Conservation (phyloP, 2,329 filamentous ascomycete genomes). For the Aspergillus pseudoglaucus region DNA sequence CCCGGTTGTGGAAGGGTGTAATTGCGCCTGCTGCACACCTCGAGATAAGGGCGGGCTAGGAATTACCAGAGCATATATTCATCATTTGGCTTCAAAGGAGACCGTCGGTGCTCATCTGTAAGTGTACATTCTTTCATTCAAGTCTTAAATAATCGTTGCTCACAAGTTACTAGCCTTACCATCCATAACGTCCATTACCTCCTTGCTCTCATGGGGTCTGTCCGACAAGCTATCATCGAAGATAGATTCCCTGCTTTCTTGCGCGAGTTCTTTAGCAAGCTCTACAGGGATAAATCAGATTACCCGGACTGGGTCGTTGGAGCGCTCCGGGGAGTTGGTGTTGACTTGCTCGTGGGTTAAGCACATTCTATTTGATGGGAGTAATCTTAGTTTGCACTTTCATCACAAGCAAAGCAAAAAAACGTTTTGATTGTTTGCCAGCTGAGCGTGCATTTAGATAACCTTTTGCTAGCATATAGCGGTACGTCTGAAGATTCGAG, state of each 20-base stretch:
- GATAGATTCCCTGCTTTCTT: slow-evolving; percentile 76
- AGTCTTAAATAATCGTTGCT: no score
- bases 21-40: slow-evolving; percentile 68
- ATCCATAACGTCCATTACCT: slow-evolving; percentile 97
- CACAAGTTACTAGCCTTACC: slow-evolving; percentile 56
- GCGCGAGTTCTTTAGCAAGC: slow-evolving; percentile 65
- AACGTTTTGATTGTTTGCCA: background rate
- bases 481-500: no score
- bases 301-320: slow-evolving; percentile 81
- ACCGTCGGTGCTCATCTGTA: slow-evolving; percentile 75
- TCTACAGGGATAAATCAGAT: slow-evolving; percentile 60
- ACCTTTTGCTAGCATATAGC: no score
- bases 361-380: slow-evolving; percentile 20
- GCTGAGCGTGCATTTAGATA: background rate
- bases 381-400: no score
- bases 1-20: slow-evolving; percentile 76
- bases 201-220: slow-evolving; percentile 70
- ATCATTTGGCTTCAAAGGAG: slow-evolving; percentile 90
- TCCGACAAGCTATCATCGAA: slow-evolving; percentile 70
- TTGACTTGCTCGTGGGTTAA: slow-evolving; percentile 56
- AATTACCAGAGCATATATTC: slow-evolving; percentile 80
- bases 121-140: slow-evolving; percentile 9
- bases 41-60: slow-evolving; percentile 64
- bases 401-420: no score
- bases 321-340: slow-evolving; percentile 69